Conservation (phyloP, 208 protist species). For the Leishmania gerbilli region DNA sequence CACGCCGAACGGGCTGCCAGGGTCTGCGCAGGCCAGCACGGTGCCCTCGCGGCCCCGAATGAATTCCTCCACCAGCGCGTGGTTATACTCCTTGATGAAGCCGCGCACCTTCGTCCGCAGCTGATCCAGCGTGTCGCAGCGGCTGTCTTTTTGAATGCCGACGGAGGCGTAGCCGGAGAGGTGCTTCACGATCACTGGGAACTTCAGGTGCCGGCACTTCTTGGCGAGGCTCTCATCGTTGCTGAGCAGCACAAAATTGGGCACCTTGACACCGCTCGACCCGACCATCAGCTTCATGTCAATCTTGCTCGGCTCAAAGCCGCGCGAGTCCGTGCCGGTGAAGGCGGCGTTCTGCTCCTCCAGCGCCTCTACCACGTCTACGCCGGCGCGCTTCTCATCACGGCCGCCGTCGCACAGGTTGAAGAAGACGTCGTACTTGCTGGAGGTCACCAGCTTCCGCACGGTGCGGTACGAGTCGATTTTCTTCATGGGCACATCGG, state of each 20-base stretch:
- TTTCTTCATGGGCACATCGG: constrained; percentile 73
- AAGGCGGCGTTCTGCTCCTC: constrained; percentile 90
- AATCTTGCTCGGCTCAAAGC: constrained; percentile 90
- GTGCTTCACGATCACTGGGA: constrained; percentile 92
- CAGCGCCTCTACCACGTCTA: constrained; percentile 83
- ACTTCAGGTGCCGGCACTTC: constrained; percentile 83
- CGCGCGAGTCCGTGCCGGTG: constrained; percentile 82
- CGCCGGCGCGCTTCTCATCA: constrained; percentile 83
- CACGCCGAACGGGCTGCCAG: constrained; percentile 64
- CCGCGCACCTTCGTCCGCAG: constrained; percentile 58
- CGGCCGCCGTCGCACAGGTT: constrained; percentile 89
- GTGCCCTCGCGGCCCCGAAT: constrained; percentile 86
- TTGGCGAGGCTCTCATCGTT: constrained; percentile 70
- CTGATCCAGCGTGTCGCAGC: constrained; percentile 80
- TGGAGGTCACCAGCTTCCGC: constrained; percentile 75
- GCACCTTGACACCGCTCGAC: constrained; percentile 73
- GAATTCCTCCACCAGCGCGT: constrained; percentile 90
- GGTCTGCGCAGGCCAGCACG: constrained; percentile 77
- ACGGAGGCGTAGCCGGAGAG: constrained; percentile 87
- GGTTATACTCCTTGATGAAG: constrained; percentile 84
- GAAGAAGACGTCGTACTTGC: constrained; percentile 89
- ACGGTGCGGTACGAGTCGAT: constrained; percentile 70
- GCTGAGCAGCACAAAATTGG: constrained; percentile 83
- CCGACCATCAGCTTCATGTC: constrained; percentile 90
- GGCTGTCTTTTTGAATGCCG: constrained; percentile 85